A percentile compares a stretch with the other conserved stretches of the same genome.
Evolutionary conservation across 805 yeast genomes (phyloP).

Genomic region (Ogataea corticis): DNA sequence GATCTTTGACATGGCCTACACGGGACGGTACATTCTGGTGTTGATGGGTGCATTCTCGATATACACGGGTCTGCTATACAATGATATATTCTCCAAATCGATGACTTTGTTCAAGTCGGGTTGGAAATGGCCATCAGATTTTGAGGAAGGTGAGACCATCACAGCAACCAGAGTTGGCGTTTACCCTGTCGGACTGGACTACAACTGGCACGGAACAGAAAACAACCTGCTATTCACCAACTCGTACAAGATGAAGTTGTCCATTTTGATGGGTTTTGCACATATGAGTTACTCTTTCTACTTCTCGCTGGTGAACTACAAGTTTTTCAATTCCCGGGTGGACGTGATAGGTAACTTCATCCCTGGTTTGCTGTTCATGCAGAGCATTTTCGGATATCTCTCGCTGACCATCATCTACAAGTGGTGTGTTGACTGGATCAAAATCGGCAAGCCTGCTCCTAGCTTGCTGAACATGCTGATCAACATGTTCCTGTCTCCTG

Average conservation of each 20-base stretch:
- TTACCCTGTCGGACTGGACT: conserved; percentile 66
- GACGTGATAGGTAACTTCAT: conserved; percentile 73
- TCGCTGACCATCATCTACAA: conserved; percentile 67
- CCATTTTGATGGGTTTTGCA: conserved; percentile 71
- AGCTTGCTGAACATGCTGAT: conserved; percentile 73
- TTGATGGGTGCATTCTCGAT: conserved; percentile 73
- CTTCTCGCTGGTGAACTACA: conserved; percentile 65
- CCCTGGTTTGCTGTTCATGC: conserved; percentile 76
- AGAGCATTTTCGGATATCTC: conserved; percentile 71
- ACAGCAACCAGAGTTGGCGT: conserved; percentile 50
- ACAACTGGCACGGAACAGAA: conserved; percentile 81
- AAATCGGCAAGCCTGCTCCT: conserved; percentile 63
- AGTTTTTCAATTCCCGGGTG: conserved; percentile 56
- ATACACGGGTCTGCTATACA: conserved; percentile 73
- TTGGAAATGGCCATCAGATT: conserved; percentile 63
- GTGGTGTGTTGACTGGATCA: conserved; percentile 74
- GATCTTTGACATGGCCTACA: conserved; percentile 74
- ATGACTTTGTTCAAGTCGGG: conserved; percentile 69
- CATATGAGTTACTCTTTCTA: conserved; percentile 74
- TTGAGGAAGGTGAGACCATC: conserved; percentile 50
- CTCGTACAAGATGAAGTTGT: conserved; percentile 76
- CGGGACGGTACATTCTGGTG: conserved; percentile 67
- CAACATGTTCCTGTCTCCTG: conserved; percentile 75
- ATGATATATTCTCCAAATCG: conserved; percentile 70
- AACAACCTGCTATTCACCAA: conserved; percentile 67